Evolutionary conservation across 2,329 filamentous ascomycete genomes (phyloP).

Genomic region (Nannizzia gypsea): DNA sequence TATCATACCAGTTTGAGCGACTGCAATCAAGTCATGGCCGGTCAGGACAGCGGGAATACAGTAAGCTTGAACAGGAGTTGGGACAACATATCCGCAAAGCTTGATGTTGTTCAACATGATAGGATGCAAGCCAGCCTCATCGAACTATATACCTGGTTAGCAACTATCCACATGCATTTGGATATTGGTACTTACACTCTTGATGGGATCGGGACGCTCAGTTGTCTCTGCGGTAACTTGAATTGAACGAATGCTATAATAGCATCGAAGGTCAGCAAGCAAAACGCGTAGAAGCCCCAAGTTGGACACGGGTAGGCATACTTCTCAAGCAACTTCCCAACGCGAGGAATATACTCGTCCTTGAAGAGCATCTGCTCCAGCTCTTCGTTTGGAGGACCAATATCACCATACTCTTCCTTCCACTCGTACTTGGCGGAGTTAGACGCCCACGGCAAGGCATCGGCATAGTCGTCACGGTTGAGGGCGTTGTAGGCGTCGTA

Average conservation of each 20-base stretch:
- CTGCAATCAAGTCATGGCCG: slow-evolving; percentile 71
- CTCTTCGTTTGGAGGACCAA: slow-evolving; percentile 58
- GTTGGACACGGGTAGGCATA: slow-evolving; percentile 30
- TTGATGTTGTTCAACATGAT: slow-evolving; percentile 66
- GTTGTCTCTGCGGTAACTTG: slow-evolving; percentile 42
- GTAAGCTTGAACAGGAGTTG: slow-evolving; percentile 82
- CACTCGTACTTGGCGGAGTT: slow-evolving; percentile 66
- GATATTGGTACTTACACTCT: slow-evolving; percentile 31
- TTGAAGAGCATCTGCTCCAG: slow-evolving; percentile 69
- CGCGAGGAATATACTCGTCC: slow-evolving; percentile 38
- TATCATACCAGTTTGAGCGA: slow-evolving; percentile 73
- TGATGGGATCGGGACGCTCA: slow-evolving; percentile 37
- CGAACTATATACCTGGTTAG: slow-evolving; percentile 43
- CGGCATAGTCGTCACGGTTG: slow-evolving; percentile 14
- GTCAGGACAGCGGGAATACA: slow-evolving; percentile 66
- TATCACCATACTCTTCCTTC: slow-evolving; percentile 73
- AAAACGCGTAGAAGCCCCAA: slow-evolving; percentile 6
- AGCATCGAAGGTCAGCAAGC: not conserved
- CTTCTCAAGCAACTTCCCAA: slow-evolving; percentile 53
- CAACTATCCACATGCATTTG: not conserved
- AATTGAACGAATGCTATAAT: slow-evolving; percentile 35
- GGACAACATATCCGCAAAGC: slow-evolving; percentile 56
- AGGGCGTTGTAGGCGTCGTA: slow-evolving; percentile 24
- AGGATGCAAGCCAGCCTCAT: slow-evolving; percentile 72
- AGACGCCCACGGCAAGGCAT: slow-evolving; percentile 36